Percentiles rank a stretch among this genome's conserved stretches.
Evolutionary conservation across 192 early-diverging fungal species (phyloP).

Genomic region (Backusella tarrabulga): DNA sequence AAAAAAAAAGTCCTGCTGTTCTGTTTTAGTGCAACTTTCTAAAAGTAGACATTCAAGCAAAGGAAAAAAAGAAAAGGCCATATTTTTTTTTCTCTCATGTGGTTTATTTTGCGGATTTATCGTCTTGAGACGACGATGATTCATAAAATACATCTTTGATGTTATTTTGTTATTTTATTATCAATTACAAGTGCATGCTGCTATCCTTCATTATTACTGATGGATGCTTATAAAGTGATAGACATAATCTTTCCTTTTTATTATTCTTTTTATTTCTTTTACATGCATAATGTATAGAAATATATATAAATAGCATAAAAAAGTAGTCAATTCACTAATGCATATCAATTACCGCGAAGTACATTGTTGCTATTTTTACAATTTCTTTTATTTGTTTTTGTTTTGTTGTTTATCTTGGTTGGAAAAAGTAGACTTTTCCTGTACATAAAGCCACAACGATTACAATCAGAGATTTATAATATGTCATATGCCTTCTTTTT

Average conservation of each 20-base stretch:
- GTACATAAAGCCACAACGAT: background rate
- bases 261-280: background rate
- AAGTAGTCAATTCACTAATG: conserved; percentile 4
- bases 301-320: background rate
- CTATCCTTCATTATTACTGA: too few relatives aligned
- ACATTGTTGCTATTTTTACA: background rate
- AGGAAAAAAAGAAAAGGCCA: background rate
- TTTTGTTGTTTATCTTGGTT: background rate
- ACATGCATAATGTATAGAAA: background rate
- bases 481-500: too few relatives aligned
- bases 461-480: too few relatives aligned
- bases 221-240: background rate
- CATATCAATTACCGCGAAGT: background rate
- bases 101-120: background rate
- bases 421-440: background rate
- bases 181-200: background rate
- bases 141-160: background rate
- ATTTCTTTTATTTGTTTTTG: background rate
- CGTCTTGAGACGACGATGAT: background rate
- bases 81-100: background rate
- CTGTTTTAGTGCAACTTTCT: background rate
- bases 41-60: background rate
- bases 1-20: background rate
- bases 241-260: background rate
- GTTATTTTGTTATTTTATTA: background rate